phyloP scores from a whole-genome alignment of 768 basidiomycete species.

The Neoboletus brunneissimus region DNA sequence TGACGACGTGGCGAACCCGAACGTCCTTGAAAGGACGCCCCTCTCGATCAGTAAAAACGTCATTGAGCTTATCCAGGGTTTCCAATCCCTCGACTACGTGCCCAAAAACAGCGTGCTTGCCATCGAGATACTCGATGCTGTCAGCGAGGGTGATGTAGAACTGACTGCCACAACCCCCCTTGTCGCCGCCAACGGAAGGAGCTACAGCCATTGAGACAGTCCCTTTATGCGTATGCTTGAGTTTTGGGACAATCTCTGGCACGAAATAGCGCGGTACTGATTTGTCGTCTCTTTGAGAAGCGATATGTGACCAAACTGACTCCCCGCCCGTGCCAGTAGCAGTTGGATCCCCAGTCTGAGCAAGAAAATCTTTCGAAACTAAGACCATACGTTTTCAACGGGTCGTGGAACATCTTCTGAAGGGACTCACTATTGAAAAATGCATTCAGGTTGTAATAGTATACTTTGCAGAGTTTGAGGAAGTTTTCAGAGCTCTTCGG shows the following conservation, averaged over 20 bases:
- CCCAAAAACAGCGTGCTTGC: constrained; percentile 92
- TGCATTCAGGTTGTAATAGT: constrained; percentile 94
- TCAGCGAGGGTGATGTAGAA: constrained; percentile 95
- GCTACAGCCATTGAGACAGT: constrained; percentile 98
- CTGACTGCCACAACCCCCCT: constrained; percentile 88
- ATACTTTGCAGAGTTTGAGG: constrained; percentile 94
- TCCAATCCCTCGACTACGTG: constrained; percentile 94
- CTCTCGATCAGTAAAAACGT: constrained; percentile 83
- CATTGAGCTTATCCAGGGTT: constrained; percentile 89
- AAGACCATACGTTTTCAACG: constrained; percentile 3
- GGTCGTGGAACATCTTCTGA: not conserved
- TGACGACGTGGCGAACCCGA: constrained; percentile 91
- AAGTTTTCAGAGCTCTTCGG: constrained; percentile 95
- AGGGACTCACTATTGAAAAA: constrained; percentile 89
- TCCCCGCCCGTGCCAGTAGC: constrained; percentile 94
- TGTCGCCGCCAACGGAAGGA: constrained; percentile 63
- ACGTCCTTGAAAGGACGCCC: constrained; percentile 93
- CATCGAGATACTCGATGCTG: constrained; percentile 92
- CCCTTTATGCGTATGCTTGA: constrained; percentile 83
- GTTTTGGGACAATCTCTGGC: constrained; percentile 75
- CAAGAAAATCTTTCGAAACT: constrained; percentile 98
- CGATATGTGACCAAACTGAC: constrained; percentile 78
- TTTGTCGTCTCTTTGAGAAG: constrained; percentile 39
- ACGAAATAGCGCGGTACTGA: constrained; percentile 72
- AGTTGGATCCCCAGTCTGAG: constrained; percentile 94